A percentile compares a stretch with the other conserved stretches of the same genome.
Conservation (phyloP, 2,329 filamentous ascomycete species). For the Pyrenochaeta sp. region DNA sequence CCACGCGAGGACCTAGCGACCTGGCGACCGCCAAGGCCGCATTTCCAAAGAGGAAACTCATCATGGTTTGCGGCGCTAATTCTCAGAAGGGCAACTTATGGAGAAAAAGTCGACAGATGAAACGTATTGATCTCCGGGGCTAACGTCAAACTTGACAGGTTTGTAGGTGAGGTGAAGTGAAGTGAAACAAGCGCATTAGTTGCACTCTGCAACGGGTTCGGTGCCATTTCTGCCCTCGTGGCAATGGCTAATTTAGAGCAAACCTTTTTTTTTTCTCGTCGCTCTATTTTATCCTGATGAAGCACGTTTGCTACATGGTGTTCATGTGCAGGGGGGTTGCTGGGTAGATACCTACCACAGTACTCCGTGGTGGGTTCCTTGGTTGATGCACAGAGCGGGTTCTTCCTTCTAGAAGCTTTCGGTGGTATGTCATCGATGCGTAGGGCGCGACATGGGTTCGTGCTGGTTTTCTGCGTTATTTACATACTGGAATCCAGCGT, state of each 20-base stretch:
- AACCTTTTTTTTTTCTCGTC: too few species aligned
- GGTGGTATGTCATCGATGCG: slow-evolving; percentile 14
- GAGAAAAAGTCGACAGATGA: slow-evolving; percentile 16
- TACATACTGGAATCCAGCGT: too few species aligned
- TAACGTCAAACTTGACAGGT: slow-evolving; percentile 15
- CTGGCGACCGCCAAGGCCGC: slow-evolving; percentile 7
- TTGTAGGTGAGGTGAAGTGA: too few species aligned
- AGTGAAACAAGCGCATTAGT: slow-evolving; percentile 14
- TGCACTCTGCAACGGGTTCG: slow-evolving; percentile 4
- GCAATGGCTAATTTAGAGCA: slow-evolving; percentile 11
- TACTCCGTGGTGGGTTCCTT: too few species aligned
- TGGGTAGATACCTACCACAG: too few species aligned
- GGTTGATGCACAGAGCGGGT: slow-evolving; percentile 20
- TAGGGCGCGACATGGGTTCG: slow-evolving; percentile 3
- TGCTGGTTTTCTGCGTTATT: too few species aligned
- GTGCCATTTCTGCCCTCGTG: slow-evolving; percentile 11
- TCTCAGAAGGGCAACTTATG: slow-evolving; percentile 10
- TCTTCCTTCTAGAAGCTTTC: slow-evolving; percentile 24
- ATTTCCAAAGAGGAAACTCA: slow-evolving; percentile 8
- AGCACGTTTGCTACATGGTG: slow-evolving; percentile 9
- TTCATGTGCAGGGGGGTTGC: too few species aligned
- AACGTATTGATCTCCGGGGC: slow-evolving; percentile 13
- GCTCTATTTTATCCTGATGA: slow-evolving; percentile 10
- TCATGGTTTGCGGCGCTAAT: slow-evolving; percentile 14
- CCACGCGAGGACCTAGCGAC: slow-evolving; percentile 23